These are phyloP conservation scores for Alloteropsis angusta DNA, from an alignment of 202 grass and related monocot genomes.

Conservation along the genomic window DNA sequence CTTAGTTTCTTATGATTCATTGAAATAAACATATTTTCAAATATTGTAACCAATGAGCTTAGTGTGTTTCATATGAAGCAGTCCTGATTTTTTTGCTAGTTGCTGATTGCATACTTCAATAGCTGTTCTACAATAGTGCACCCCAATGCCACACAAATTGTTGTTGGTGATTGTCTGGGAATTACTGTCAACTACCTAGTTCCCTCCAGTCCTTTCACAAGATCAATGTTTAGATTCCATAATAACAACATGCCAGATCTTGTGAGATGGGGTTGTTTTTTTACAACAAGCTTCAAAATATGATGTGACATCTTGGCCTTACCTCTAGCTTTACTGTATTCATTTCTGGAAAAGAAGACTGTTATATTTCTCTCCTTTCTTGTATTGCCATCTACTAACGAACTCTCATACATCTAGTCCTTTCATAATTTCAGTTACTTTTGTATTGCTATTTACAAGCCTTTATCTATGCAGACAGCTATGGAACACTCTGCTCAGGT, in stretches of 20 bases:
- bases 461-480: slow-evolving; percentile 43
- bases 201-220: not conserved
- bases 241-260: not conserved
- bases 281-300: not conserved
- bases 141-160: not conserved
- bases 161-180: not conserved
- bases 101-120: slow-evolving; percentile 3
- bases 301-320: not conserved
- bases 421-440: slow-evolving; percentile 19
- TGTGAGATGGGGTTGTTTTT: not conserved
- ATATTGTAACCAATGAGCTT: not conserved
- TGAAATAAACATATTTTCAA: not conserved
- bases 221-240: not conserved
- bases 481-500: slow-evolving; percentile 83
- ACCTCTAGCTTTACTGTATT: slow-evolving; percentile 6
- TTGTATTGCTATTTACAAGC: slow-evolving; percentile 4
- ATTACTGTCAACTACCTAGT: not conserved
- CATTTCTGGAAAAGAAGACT: slow-evolving; percentile 16
- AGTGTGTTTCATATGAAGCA: not conserved
- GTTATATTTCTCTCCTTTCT: slow-evolving; percentile 13
- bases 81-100: not conserved
- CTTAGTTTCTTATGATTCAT: not conserved
- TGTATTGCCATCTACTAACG: not conserved
- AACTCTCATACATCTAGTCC: not conserved
- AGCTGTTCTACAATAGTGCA: not conserved